Evolutionary conservation across 805 yeast genomes (phyloP), one percentile per base, ranked within the genome.

Genomic region (Brettanomyces sp.): DNA sequence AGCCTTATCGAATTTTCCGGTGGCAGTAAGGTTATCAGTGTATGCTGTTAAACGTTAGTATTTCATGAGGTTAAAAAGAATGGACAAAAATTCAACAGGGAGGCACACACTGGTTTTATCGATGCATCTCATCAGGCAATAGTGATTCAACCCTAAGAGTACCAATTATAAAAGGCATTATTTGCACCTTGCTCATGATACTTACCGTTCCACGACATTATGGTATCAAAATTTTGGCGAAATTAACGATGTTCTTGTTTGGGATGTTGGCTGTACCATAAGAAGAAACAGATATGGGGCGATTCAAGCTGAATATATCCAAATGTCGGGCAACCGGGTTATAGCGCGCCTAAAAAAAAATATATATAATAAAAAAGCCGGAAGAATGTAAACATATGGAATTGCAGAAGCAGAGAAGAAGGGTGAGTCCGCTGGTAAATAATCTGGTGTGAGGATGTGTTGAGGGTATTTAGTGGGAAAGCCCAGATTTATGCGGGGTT

Each of bases 1-100:
- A 33, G 98, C 96, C 65, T 80, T 80, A 70, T 91, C 97, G 54
- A 93, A 74, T 65, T 86, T 87, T 51, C 88, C 87, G 44, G 97
- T 85, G 47, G 82, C 85, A 54, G 85, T 70, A 56, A 93, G 80
- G 70, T 89, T 91, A 65, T 93, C 98, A 46, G 96, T 89, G 76
- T 93, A 93, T 49, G 97, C 97, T 89, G 47, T 42, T 12, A 4
- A 36, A 32, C 23, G 34, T 41, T 21, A 25, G 9, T 8, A 23
- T n/a, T 36, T 23, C 32, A 18, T 18, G 18, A 18, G 18, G 18
- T 18, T 18, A 18, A 13, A 13, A 32, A 32, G 35, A 32, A 32
- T 32, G 11, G 35, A 25, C 23, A 38, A 32, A 22, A 14, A 9
- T 18, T 13, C 8, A 3, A 11, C 4, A 25, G n/a, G 24, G 21